Conservation (phyloP, 306 rosid species). For the Prunus mira region DNA sequence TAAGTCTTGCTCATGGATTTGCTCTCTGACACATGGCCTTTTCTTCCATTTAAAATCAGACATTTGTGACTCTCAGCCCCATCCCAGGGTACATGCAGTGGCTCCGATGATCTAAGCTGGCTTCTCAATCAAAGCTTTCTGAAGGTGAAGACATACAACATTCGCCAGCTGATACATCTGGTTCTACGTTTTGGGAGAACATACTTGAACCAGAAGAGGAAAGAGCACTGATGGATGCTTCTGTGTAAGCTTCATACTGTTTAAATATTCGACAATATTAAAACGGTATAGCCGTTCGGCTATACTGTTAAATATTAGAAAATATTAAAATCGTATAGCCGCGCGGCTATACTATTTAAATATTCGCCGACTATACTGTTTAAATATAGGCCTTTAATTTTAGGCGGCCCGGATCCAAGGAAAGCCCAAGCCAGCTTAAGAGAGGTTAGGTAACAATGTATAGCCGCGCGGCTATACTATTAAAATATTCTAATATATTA, state of each 20-base stretch:
- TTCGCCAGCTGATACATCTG: conserved; percentile 38
- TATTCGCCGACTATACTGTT: neutral
- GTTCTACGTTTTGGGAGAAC: conserved; percentile 74
- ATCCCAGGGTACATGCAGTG: conserved; percentile 91
- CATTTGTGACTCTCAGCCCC: conserved; percentile 91
- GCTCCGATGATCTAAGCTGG: conserved; percentile 74
- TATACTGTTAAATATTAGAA: no score
- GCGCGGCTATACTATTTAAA: no score
- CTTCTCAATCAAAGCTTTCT: conserved; percentile 56
- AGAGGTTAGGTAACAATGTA: neutral
- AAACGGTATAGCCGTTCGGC: no score
- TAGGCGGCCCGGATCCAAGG: neutral
- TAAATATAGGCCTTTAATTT: neutral
- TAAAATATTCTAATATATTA: no score
- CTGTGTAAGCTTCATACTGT: conserved; percentile 43
- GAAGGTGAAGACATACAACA: conserved; percentile 47
- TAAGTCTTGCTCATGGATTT: conserved; percentile 12
- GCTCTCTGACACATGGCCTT: conserved; percentile 7
- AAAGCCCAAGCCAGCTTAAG: neutral
- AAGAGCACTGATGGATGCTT: conserved; percentile 54
- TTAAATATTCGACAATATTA: no score
- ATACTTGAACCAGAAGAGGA: conserved; percentile 80
- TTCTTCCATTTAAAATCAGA: conserved; percentile 39
- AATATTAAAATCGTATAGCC: no score
- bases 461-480: no score